phyloP scores from a whole-genome alignment of 2,329 filamentous ascomycete genomes.

The Incumbomyces delicatus region DNA sequence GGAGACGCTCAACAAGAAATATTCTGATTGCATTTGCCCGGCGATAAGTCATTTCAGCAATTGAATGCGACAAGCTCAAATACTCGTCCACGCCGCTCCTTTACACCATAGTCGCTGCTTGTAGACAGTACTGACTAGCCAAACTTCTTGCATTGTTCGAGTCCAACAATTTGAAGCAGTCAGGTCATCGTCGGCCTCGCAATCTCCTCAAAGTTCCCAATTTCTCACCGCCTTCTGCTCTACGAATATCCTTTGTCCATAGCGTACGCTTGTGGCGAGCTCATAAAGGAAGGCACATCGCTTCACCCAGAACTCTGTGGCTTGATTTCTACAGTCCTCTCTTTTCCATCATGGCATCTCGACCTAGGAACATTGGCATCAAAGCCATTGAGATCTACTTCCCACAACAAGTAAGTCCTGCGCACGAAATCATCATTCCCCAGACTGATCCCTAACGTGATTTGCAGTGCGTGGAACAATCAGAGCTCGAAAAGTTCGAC shows the following conservation, averaged over 20 bases:
- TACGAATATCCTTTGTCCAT: too few relatives aligned
- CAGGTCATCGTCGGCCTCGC: too few relatives aligned
- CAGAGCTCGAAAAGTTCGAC: conserved; percentile 77
- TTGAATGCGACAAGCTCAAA: not conserved
- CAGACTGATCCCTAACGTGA: conserved; percentile 7
- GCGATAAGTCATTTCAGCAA: not conserved
- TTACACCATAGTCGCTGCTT: not conserved
- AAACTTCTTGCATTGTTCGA: not conserved
- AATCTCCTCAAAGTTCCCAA: too few relatives aligned
- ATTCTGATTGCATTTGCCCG: conserved; percentile 4
- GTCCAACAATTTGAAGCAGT: too few relatives aligned
- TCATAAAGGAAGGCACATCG: too few relatives aligned
- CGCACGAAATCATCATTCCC: not conserved
- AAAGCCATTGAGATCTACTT: conserved; percentile 90
- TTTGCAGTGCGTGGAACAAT: conserved; percentile 68
- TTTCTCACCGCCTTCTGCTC: too few relatives aligned
- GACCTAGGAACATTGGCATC: conserved; percentile 81
- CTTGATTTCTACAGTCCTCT: too few relatives aligned
- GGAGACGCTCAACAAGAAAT: conserved; percentile 1
- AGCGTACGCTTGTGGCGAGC: too few relatives aligned
- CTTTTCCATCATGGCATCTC: conserved; percentile 52
- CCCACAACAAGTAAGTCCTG: conserved; percentile 59
- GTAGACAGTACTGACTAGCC: not conserved
- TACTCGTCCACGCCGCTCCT: conserved; percentile 1
- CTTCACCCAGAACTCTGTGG: too few relatives aligned